Base-by-base conservation (phyloP, 352 stramenopile genomes). In the Phytopythium sindhum region DNA sequence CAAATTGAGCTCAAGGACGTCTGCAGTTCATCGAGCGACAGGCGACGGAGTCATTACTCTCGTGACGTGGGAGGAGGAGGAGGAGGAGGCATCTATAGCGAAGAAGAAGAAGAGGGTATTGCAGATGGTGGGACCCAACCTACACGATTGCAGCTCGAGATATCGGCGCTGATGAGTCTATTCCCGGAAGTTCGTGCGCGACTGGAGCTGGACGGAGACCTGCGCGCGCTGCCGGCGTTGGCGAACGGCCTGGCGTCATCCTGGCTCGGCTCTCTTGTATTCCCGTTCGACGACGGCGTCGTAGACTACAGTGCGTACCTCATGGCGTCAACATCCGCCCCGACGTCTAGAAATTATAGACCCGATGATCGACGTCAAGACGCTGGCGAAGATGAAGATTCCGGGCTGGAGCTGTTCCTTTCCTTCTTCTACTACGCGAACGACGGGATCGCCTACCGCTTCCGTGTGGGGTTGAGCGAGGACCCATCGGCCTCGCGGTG, bases 301-400 rank as follows among this genome's bases (percentile, higher is more conserved):
- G 48, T 45, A 19, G 63, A 69, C 28, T 65, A 69, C 45, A 41
- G 63, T 19, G 57, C 53, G n/a, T 59, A 48, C 33, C 21, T 31
- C 17, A 33, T 45, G 53, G n/a, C 53, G n/a, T 7, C 42, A 26
- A 24, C 51, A 1, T 6, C 48, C 15, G 10, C 24, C 6, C 14
- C 48, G 9, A 41, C 21, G 17, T 47, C 28, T 24, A 39, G 17
- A 37, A 17, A 26, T 35, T 29, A 28, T 23, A n/a, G 28, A 2
- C 23, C 53, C 4, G 29, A 55, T 42, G 17, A 7, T 37, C 48
- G 48, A 4, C 26, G 48, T n/a, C 24, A 37, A 15, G 24, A 29
- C 26, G 33, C 26, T 21, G 41, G 17, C 10, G 41, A 41, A 19
- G 21, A 19, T 0, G 24, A 37, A 28, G 39, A 59, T 19, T n/a